Conservation (phyloP, 2,329 filamentous ascomycete species). For the Talaromyces albobiverticillius region DNA sequence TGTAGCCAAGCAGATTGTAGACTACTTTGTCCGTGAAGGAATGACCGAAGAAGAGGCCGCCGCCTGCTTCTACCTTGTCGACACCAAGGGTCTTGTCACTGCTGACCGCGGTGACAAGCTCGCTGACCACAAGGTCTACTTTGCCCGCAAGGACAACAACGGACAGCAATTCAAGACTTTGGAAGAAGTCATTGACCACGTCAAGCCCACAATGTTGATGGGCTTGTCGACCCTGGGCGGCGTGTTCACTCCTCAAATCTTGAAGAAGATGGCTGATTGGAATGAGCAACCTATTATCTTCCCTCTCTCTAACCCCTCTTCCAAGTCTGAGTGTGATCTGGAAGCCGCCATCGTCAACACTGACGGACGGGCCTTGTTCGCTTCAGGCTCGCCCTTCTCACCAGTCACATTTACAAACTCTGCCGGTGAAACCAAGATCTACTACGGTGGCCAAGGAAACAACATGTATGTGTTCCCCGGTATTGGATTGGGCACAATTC, state of each 20-base stretch:
- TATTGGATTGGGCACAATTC: slow-evolving; percentile 87
- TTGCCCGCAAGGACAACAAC: slow-evolving; percentile 63
- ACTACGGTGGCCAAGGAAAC: slow-evolving; percentile 75
- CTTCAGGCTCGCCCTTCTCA: slow-evolving; percentile 89
- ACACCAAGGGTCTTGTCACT: slow-evolving; percentile 94
- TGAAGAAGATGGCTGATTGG: slow-evolving; percentile 60
- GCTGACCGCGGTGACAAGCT: slow-evolving; percentile 89
- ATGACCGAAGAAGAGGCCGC: slow-evolving; percentile 82
- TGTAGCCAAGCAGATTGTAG: slow-evolving; percentile 95
- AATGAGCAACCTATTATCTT: slow-evolving; percentile 88
- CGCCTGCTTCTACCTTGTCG: slow-evolving; percentile 94
- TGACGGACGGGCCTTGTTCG: slow-evolving; percentile 87
- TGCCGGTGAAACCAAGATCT: slow-evolving; percentile 59
- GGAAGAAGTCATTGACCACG: slow-evolving; percentile 88
- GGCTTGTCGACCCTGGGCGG: slow-evolving; percentile 93
- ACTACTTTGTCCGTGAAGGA: slow-evolving; percentile 92
- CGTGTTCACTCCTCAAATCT: slow-evolving; percentile 84
- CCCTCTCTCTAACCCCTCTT: slow-evolving; percentile 92
- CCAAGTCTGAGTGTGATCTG: slow-evolving; percentile 96
- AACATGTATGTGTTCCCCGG: slow-evolving; percentile 95
- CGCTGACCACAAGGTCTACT: slow-evolving; percentile 78
- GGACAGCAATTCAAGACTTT: slow-evolving; percentile 70
- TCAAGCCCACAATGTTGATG: slow-evolving; percentile 91
- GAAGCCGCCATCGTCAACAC: slow-evolving; percentile 91
- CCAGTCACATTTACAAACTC: slow-evolving; percentile 63